Percentiles rank a stretch among this genome's conserved stretches.
phyloP scores from a whole-genome alignment of 2,329 filamentous ascomycete genomes.

The Penicillium sp. region DNA sequence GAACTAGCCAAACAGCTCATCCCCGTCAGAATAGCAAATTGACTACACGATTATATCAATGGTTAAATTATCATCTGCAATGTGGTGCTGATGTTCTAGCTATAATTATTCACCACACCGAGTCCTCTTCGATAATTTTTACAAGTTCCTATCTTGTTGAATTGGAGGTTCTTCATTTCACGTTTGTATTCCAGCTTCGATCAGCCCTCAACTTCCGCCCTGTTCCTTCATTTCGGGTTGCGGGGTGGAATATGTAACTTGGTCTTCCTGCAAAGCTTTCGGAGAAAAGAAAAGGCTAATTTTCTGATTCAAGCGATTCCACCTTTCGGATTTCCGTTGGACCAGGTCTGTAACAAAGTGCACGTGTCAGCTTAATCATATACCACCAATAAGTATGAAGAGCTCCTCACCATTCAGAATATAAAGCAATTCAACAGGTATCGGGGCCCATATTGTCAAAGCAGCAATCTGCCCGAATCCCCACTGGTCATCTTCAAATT shows the following conservation, averaged over 20 bases:
- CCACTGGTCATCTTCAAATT: conserved; percentile 5
- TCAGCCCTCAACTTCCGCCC: background rate
- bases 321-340: conserved; percentile 1
- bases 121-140: too few relatives aligned
- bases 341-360: background rate
- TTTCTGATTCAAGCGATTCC: background rate
- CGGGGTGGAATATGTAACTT: background rate
- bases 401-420: background rate
- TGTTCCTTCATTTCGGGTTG: background rate
- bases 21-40: too few relatives aligned
- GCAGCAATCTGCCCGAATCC: conserved; percentile 4
- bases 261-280: background rate
- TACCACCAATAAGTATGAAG: background rate
- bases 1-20: too few relatives aligned
- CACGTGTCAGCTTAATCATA: background rate
- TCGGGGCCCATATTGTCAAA: background rate
- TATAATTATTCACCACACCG: too few relatives aligned
- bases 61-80: too few relatives aligned
- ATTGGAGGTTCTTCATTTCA: too few relatives aligned
- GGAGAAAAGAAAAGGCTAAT: background rate
- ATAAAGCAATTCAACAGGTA: background rate
- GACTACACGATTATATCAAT: too few relatives aligned
- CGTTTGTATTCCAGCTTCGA: too few relatives aligned
- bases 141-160: too few relatives aligned
- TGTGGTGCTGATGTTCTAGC: too few relatives aligned